Percentiles rank a stretch among this genome's conserved stretches.
phyloP scores from a whole-genome alignment of 2,329 filamentous ascomycete species.

The Fusarium sp. region DNA sequence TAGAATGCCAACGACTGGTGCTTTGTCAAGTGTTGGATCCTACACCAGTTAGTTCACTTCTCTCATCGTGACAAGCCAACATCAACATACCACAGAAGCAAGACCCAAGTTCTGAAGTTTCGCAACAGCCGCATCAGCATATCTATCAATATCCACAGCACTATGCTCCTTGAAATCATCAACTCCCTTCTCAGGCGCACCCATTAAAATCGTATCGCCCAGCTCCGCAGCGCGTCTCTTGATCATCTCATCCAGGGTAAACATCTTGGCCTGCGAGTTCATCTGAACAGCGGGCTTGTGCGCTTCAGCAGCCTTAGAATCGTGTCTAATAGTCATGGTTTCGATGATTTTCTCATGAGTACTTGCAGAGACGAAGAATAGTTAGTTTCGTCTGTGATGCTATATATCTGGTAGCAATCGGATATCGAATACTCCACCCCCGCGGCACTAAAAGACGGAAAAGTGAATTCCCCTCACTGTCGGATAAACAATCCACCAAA shows the following conservation, averaged over 20 bases:
- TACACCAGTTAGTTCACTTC: slow-evolving; percentile 4
- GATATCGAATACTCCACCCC: slow-evolving; percentile 19
- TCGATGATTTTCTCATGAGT: background rate
- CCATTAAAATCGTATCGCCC: slow-evolving; percentile 26
- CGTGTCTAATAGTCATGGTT: slow-evolving; percentile 45
- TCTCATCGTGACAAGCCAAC: fast-evolving
- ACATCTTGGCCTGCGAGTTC: slow-evolving; percentile 33
- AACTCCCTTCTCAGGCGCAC: slow-evolving; percentile 23
- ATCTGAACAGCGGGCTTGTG: slow-evolving; percentile 10
- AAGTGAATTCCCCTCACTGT: slow-evolving; percentile 18
- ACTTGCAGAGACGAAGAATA: background rate
- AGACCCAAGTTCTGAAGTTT: slow-evolving; percentile 33
- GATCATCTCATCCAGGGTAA: slow-evolving; percentile 41
- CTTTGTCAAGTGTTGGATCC: slow-evolving; percentile 27
- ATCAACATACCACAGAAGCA: slow-evolving; percentile 29
- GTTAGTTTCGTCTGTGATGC: background rate
- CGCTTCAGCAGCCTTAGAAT: slow-evolving; percentile 21
- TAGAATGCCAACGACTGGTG: slow-evolving; percentile 42
- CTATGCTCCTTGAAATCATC: slow-evolving; percentile 43
- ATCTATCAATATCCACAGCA: slow-evolving; percentile 37
- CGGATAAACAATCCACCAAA: slow-evolving; percentile 14
- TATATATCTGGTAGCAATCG: slow-evolving; percentile 13
- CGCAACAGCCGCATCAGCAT: slow-evolving; percentile 41
- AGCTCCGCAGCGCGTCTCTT: slow-evolving; percentile 31
- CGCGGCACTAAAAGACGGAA: slow-evolving; percentile 8